Base-by-base conservation (phyloP, 2,329 filamentous ascomycete genomes). In the Lachnellula occidentalis region DNA sequence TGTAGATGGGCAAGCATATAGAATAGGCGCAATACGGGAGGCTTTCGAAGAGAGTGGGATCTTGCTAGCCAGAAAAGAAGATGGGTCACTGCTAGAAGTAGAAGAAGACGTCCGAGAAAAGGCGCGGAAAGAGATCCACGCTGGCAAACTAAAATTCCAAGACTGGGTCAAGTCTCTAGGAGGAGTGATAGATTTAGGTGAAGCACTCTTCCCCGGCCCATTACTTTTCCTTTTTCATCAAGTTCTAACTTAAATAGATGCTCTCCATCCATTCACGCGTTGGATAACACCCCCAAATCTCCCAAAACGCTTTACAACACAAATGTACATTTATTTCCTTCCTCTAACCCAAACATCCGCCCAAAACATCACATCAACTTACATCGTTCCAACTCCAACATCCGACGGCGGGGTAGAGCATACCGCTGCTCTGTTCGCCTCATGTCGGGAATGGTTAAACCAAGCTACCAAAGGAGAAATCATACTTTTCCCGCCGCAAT, bases 21-120 rank as follows among this genome's bases (percentile, higher is more conserved):
- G 91, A n/a, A 72, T 89, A 36, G 91, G 87, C 5, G 94, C 92
- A 0, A 82, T 97, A 22, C 79, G 94, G 6, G 94, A 97, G 75
- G 90, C 90, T 0, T 97, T 97, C 67, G 94, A 99, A 69, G 94
- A 97, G 73, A 92, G 88, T 60, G 94, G 94, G 0, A 90, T 96
- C 51, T 72, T 97, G 24, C 77, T 97, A 21, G 61, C 55, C 15
- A 71, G 70, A 4, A 69, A 73, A 22, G 73, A 70, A 53, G 73
- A 74, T 56, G 71, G 78, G 0, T 71, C 74, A 19, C 71, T 92
- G 50, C 71, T 94, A 31, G 78, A 83, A 41, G 69, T 95, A 5
- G 70, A 78, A 0, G 77, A 81, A 7, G 71, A 72, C 1, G 80
- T 85, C 55, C 75, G 85, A 27, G 85, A 90, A 50, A 71, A 76